A percentile compares a stretch with the other conserved stretches of the same genome.
These are phyloP conservation scores for Ceratocystis lukuohia DNA, from an alignment of 2,329 filamentous ascomycete species.

Conservation along the genomic window DNA sequence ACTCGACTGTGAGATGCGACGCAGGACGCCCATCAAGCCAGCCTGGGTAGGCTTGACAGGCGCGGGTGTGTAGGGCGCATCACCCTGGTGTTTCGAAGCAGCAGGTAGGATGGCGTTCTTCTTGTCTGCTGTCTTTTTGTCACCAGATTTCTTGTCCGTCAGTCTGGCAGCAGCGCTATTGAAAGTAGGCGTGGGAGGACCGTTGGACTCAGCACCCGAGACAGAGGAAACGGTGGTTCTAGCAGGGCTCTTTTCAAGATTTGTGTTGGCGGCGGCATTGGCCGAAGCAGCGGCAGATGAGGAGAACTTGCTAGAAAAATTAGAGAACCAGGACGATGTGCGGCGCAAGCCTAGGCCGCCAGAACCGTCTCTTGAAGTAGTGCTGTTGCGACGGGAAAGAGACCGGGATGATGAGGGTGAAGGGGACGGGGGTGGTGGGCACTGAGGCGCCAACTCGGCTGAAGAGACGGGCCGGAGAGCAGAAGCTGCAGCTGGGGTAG, in stretches of 20 bases:
- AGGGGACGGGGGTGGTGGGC: neutral
- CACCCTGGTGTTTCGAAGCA: conserved; percentile 41
- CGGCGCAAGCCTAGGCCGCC: conserved; percentile 29
- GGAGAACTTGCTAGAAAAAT: conserved; percentile 83
- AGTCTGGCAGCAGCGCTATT: conserved; percentile 26
- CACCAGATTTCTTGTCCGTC: neutral
- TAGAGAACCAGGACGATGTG: conserved; percentile 84
- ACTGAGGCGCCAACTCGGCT: neutral
- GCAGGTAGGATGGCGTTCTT: conserved; percentile 49
- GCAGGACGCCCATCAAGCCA: conserved; percentile 68
- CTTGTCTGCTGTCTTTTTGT: conserved; percentile 21
- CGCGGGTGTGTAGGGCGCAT: conserved; percentile 57
- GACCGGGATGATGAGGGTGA: conserved; percentile 22
- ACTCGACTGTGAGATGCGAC: conserved; percentile 62
- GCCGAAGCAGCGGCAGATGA: conserved; percentile 30
- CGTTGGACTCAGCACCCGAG: neutral
- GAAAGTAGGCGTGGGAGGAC: conserved; percentile 20
- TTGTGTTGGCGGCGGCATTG: conserved; percentile 24
- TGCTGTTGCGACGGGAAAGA: conserved; percentile 15
- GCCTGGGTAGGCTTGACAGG: conserved; percentile 55
- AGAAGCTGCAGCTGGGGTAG: neutral
- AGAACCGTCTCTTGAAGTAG: conserved; percentile 9
- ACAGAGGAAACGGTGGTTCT: neutral
- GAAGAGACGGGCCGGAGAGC: neutral
- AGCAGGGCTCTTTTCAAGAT: neutral